Conservation (phyloP, 129 eudicot genomes). For the Oenanthe sinensis region DNA sequence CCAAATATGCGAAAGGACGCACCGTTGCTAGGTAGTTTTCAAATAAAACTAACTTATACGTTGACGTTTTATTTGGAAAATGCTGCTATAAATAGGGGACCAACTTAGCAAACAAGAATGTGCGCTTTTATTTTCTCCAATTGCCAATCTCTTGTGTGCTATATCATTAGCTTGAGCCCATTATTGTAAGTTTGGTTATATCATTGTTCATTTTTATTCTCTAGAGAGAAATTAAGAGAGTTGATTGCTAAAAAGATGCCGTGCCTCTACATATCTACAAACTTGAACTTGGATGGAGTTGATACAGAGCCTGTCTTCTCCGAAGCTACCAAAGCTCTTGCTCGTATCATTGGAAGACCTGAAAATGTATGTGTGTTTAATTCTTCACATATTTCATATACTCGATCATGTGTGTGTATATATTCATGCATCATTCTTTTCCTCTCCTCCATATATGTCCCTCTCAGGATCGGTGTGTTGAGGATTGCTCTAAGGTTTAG, state of each 20-base stretch:
- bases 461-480: too few relatives aligned
- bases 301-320: slow-evolving; percentile 6
- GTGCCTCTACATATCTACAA: slow-evolving; percentile 9
- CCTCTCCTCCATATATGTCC: not conserved
- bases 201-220: too few relatives aligned
- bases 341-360: slow-evolving; percentile 3
- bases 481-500: too few relatives aligned
- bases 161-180: not conserved
- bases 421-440: not conserved
- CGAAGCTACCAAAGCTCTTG: slow-evolving; percentile 4
- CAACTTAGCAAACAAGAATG: not conserved
- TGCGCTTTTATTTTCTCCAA: not conserved
- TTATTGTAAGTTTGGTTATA: not conserved
- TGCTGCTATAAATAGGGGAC: not conserved
- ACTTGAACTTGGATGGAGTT: slow-evolving; percentile 11
- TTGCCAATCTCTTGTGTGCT: not conserved
- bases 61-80: not conserved
- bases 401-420: not conserved
- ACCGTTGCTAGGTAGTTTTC: not conserved
- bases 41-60: too few relatives aligned
- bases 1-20: not conserved
- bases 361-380: not conserved
- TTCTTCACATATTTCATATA: not conserved
- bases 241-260: not conserved
- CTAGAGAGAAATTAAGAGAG: too few relatives aligned